phyloP scores from a whole-genome alignment of 2,329 filamentous ascomycete species.

The Aspergillus sp. region DNA sequence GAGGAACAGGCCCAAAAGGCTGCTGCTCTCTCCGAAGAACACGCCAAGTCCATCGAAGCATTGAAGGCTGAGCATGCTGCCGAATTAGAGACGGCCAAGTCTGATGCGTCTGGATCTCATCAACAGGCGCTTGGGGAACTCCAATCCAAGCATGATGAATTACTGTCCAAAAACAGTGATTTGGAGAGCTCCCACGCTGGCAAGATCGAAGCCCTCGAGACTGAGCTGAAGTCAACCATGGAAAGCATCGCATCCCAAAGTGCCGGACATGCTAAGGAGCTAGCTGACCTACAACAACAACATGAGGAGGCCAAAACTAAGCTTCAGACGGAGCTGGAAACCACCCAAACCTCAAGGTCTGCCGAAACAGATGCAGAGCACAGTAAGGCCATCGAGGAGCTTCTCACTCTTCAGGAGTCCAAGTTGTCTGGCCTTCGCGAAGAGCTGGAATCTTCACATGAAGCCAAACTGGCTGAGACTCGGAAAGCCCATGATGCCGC shows the following conservation, averaged over 20 bases:
- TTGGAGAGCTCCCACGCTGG: slow-evolving; percentile 33
- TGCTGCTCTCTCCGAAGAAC: slow-evolving; percentile 31
- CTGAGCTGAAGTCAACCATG: slow-evolving; percentile 22
- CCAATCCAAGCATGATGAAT: slow-evolving; percentile 36
- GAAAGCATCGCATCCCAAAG: slow-evolving; percentile 29
- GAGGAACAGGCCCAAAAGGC: slow-evolving; percentile 35
- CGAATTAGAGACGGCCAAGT: slow-evolving; percentile 33
- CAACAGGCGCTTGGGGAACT: slow-evolving; percentile 30
- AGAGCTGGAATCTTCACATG: slow-evolving; percentile 37
- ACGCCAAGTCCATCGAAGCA: slow-evolving; percentile 32
- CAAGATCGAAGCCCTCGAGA: slow-evolving; percentile 29
- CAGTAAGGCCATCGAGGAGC: slow-evolving; percentile 40
- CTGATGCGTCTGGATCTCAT: slow-evolving; percentile 32
- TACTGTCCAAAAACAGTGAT: slow-evolving; percentile 27
- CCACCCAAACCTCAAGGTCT: slow-evolving; percentile 33
- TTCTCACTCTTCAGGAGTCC: slow-evolving; percentile 40
- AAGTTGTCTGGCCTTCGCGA: slow-evolving; percentile 37
- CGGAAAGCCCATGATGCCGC: slow-evolving; percentile 37
- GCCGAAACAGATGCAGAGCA: slow-evolving; percentile 40
- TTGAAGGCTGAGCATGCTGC: slow-evolving; percentile 36
- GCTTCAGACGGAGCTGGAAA: slow-evolving; percentile 40
- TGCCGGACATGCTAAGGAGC: slow-evolving; percentile 26
- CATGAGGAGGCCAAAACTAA: slow-evolving; percentile 35
- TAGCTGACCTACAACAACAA: slow-evolving; percentile 36
- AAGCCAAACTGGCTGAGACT: slow-evolving; percentile 37